Conservation (phyloP, 1,284 basidiomycete genomes). For the Pseudozyma pruni region DNA sequence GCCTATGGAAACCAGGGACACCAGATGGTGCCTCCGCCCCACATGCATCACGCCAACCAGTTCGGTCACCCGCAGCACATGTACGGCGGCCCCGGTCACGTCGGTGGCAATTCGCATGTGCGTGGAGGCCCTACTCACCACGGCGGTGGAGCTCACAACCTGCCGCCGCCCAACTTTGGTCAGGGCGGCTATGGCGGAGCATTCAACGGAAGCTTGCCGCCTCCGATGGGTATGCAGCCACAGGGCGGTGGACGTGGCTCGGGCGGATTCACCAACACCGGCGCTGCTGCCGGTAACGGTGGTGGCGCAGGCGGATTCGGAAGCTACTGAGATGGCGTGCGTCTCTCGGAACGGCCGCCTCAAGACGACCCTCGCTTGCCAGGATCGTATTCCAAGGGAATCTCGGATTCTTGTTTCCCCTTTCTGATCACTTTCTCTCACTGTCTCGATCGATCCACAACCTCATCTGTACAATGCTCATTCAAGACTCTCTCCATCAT, state of each 20-base stretch:
- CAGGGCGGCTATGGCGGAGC: constrained; percentile 10
- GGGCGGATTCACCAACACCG: constrained; percentile 1
- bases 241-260: constrained; percentile 1
- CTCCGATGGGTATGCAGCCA: constrained; percentile 24
- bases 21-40: constrained; percentile 7
- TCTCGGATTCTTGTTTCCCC: not conserved
- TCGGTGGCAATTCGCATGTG: constrained; percentile 9
- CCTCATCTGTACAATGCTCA: constrained; percentile 23
- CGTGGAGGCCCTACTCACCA: not conserved
- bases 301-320: constrained; percentile 15
- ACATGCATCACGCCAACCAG: constrained; percentile 14
- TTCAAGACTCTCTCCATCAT: not conserved
- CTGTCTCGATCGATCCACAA: not conserved
- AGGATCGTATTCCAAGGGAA: not conserved
- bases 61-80: constrained; percentile 18
- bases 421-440: not conserved
- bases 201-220: constrained; percentile 6
- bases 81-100: constrained; percentile 8
- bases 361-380: too few relatives aligned
- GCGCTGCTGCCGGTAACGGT: constrained; percentile 1
- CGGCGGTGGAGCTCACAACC: constrained; percentile 6
- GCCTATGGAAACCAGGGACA: constrained; percentile 9
- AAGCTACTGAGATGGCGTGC: constrained; percentile 7
- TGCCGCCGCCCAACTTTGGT: constrained; percentile 32
- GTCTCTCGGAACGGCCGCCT: too few relatives aligned